phyloP scores from a whole-genome alignment of 768 basidiomycete genomes.

The Mycena rebaudengoi region DNA sequence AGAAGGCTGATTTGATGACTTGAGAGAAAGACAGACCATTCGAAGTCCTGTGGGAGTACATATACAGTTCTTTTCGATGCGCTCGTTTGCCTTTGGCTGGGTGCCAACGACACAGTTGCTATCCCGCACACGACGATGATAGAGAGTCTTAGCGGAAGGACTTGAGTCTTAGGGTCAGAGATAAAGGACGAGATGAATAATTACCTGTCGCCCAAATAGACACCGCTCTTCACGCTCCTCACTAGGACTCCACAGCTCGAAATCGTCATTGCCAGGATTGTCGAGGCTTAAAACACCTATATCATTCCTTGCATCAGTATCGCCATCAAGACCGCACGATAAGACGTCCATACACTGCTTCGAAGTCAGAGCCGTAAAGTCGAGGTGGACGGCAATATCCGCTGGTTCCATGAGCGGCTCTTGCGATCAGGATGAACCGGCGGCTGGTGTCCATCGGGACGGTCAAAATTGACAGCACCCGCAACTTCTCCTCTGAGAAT shows the following conservation, averaged over 20 bases:
- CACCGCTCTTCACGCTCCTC: constrained; percentile 89
- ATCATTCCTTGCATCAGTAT: constrained; percentile 13
- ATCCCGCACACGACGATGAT: constrained; percentile 86
- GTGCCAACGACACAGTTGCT: constrained; percentile 87
- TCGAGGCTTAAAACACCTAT: constrained; percentile 75
- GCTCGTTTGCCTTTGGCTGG: constrained; percentile 58
- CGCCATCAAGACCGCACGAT: background rate
- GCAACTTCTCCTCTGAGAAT: constrained; percentile 78
- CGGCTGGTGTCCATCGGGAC: constrained; percentile 92
- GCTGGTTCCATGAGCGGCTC: constrained; percentile 53
- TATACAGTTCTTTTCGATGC: constrained; percentile 72
- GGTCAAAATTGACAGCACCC: constrained; percentile 82
- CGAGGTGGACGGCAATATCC: constrained; percentile 83
- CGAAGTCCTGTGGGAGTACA: constrained; percentile 86
- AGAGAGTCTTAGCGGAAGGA: constrained; percentile 90
- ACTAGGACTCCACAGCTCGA: constrained; percentile 96
- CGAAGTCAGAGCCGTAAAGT: constrained; percentile 82
- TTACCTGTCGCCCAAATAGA: constrained; percentile 90
- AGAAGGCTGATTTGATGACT: background rate
- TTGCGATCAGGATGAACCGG: constrained; percentile 87
- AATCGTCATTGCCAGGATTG: constrained; percentile 87
- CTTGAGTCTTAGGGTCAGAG: no score
- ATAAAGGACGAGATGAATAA: no score
- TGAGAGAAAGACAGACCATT: constrained; percentile 71
- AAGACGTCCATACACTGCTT: constrained; percentile 69